Base-by-base conservation (phyloP, 148 eudicot species). In the Simmondsia chinensis region DNA sequence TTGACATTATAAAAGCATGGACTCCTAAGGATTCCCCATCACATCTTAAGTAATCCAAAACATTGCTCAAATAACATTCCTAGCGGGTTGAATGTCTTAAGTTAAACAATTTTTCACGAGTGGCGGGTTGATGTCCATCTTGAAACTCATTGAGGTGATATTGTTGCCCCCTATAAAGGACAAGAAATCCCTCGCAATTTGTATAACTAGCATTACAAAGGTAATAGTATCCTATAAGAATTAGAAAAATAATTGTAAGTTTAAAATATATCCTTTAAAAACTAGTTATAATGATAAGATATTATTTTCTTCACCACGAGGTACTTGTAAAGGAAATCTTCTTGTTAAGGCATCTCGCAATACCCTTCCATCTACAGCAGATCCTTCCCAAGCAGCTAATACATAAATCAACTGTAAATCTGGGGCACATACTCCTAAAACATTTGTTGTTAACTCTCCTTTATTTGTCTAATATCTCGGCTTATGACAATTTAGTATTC, bases 101-200 rank as follows among this genome's bases (percentile, higher is more conserved):
- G 25, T 52, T 52, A 20, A 36, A 37, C 11, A 24, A 50, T 9
- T 50, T 35, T 25, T 24, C 21, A 13, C 9, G 34, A 31, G 27
- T 25, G 13, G 7, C 39, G 11, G 56, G 46, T 19, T 27, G 25
- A 52, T 41, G 5, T 17, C 56, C 36, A 28, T 52, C 56, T 19
- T 27, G 38, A 35, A 26, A 39, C 33, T 52, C 46, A 27, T 51
- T 51, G 4, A 52, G 56, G 29, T 52, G 46, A 19, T 52, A 52
- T 39, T 37, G 11, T 39, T 38, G 45, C 6, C 46, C 36, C 9
- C 37, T 39, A 52, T 19, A 52, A 5, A 38, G 57, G 30, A 33
- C 43, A n/a, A 56, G 36, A 37, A 27, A 44, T 1, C 45, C 45
- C 7, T 28, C 34, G 9, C 51, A 39, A 55, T 55, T 44, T 6